Percentiles rank a stretch among this genome's conserved stretches.
Evolutionary conservation across 1,139 yeast genomes (phyloP).

Genomic region (Candida tetrigidarum): DNA sequence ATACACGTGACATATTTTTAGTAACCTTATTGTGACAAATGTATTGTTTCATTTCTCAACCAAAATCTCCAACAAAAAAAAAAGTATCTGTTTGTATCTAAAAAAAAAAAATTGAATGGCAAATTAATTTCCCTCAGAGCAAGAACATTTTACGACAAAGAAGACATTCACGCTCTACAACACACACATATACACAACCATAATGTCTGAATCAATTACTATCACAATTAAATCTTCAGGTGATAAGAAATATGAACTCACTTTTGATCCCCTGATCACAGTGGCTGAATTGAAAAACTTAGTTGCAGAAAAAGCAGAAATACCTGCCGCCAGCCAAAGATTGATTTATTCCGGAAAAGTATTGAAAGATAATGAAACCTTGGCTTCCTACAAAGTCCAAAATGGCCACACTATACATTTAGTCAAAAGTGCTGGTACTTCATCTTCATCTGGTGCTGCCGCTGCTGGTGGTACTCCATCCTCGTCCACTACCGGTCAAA

Average conservation of each 20-base stretch:
- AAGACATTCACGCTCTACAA: background rate
- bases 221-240: conserved; percentile 62
- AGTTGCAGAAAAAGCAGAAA: conserved; percentile 60
- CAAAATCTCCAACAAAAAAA: background rate
- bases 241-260: conserved; percentile 75
- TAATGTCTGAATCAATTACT: conserved; percentile 28
- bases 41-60: background rate
- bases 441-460: conserved; percentile 23
- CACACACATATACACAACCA: background rate
- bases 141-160: too few relatives aligned
- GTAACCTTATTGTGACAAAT: background rate
- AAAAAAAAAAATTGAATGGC: conserved; percentile 2
- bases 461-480: too few relatives aligned
- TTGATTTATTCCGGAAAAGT: conserved; percentile 94
- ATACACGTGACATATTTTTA: too few relatives aligned
- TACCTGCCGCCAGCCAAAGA: conserved; percentile 80
- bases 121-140: background rate
- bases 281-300: conserved; percentile 71
- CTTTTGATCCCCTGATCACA: conserved; percentile 56
- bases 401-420: conserved; percentile 87
- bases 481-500: conserved; percentile 23
- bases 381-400: conserved; percentile 79
- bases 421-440: conserved; percentile 64
- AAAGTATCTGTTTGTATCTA: too few relatives aligned
- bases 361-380: conserved; percentile 78